phyloP scores from a whole-genome alignment of 140 eudicot species.

The Cichorium intybus region DNA sequence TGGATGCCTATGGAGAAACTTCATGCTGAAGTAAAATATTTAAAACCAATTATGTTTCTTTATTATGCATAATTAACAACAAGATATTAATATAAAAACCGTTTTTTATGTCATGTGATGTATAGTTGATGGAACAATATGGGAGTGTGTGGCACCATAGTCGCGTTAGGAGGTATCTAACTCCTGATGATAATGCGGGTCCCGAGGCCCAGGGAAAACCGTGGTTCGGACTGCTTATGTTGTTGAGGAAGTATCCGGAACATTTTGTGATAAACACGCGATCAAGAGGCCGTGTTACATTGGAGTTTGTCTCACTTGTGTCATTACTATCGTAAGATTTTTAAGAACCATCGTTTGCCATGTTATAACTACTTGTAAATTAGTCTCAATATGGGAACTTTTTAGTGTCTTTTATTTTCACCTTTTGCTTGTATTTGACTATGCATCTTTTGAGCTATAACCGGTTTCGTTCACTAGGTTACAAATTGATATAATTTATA shows the following conservation, averaged over 20 bases:
- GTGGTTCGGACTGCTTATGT: conserved; percentile 85
- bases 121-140: conserved; percentile 78
- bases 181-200: conserved; percentile 63
- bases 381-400: neutral
- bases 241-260: conserved; percentile 91
- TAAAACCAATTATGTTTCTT: too few species aligned
- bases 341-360: conserved; percentile 1
- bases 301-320: conserved; percentile 88
- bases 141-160: conserved; percentile 81
- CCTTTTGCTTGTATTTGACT: conserved; percentile 5
- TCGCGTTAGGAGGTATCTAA: conserved; percentile 84
- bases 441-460: conserved; percentile 7
- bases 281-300: conserved; percentile 82
- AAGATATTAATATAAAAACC: too few species aligned
- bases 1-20: conserved; percentile 99
- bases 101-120: too few species aligned
- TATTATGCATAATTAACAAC: too few species aligned
- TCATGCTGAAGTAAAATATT: conserved; percentile 64
- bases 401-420: neutral
- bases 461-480: too few species aligned
- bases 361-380: conserved; percentile 1
- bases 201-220: conserved; percentile 87
- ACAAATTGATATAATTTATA: too few species aligned
- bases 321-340: conserved; percentile 61
- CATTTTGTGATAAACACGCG: conserved; percentile 91